Base-by-base conservation (phyloP, 345 rosid species). In the Eucalyptus pumila region DNA sequence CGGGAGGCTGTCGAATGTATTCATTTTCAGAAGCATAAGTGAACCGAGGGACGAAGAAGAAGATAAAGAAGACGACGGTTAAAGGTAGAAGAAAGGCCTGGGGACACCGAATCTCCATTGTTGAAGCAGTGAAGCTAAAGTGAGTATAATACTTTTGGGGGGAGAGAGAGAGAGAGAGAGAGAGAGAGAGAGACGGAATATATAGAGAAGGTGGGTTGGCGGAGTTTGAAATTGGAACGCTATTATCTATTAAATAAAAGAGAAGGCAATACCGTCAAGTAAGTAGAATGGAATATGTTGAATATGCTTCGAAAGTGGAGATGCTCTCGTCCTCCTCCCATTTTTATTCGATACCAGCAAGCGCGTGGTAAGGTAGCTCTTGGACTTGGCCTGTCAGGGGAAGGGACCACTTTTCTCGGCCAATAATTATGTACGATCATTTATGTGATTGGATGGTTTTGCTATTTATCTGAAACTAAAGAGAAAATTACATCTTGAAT, bases 1-100 rank as follows among this genome's bases (percentile, higher is more conserved):
- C 92, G 49, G 96, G 92, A 16, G 98, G 94, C 47, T 90, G 94
- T 16, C 99, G 96, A 42, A 89, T 44, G 58, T 91, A 94, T 88
- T 91, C 92, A 40, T 72, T 58, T 9, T 60, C 10, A 0, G 87
- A 67, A 2, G 92, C 91, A 34, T 44, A 8, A 83, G 37, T 14
- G 34, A 45, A 52, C 24, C 3, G 47, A 85, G 54, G 42, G 26
- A 65, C 72, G 89, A 91, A 83, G 89, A 91, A 27, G 87, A 90
- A 54, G 88, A 89, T 34, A 23, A 76, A 15, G 88, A 89, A 9
- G 45, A 92, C 52, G 58, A 88, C 26, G 17, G 42, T 80, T 67
- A 60, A 47, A 56, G 37, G 44, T 6, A 27, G 15, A 44, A 44
- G 76, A 54, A n/a, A 30, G 40, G 42, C 23, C 83, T 32, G 52